phyloP scores from a whole-genome alignment of 1,284 basidiomycete species.

The Pholiota adiposa region DNA sequence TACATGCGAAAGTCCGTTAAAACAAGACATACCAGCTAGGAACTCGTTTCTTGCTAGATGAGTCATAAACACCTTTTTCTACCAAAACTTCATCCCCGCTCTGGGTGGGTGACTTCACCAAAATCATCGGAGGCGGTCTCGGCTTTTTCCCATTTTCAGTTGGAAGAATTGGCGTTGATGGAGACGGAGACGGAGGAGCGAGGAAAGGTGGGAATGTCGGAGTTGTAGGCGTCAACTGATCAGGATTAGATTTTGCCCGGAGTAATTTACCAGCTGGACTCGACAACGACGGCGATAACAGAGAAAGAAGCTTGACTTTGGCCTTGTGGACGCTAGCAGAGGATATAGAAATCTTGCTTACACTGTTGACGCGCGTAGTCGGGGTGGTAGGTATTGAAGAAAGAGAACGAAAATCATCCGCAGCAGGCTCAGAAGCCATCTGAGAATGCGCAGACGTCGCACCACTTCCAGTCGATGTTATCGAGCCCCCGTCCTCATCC shows the following conservation, averaged over 20 bases:
- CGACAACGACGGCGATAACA: slow-evolving; percentile 45
- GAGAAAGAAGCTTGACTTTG: slow-evolving; percentile 59
- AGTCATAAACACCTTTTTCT: slow-evolving; percentile 73
- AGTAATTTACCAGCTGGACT: slow-evolving; percentile 15
- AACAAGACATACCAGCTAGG: slow-evolving; percentile 65
- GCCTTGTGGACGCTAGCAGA: slow-evolving; percentile 56
- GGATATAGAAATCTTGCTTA: slow-evolving; percentile 39
- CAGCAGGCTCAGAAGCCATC: slow-evolving; percentile 40
- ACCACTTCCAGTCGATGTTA: slow-evolving; percentile 54
- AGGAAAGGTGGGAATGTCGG: slow-evolving; percentile 10
- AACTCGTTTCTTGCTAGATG: slow-evolving; percentile 79
- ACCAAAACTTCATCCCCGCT: slow-evolving; percentile 41
- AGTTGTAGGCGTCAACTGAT: slow-evolving; percentile 3
- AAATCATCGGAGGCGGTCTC: slow-evolving; percentile 44
- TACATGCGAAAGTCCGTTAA: neutral
- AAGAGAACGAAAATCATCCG: slow-evolving; percentile 49
- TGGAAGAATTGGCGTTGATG: slow-evolving; percentile 1
- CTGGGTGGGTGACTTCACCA: slow-evolving; percentile 42
- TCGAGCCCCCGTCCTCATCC: slow-evolving; percentile 46
- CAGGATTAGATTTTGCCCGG: slow-evolving; percentile 11
- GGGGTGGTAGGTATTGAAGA: slow-evolving; percentile 25
- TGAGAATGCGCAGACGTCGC: slow-evolving; percentile 55
- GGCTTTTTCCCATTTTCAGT: slow-evolving; percentile 30
- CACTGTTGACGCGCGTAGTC: slow-evolving; percentile 29
- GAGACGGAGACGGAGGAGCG: slow-evolving; percentile 11